Percentiles rank a stretch among this genome's conserved stretches.
Evolutionary conservation across 1,284 basidiomycete genomes (phyloP).

Genomic region (Cutaneotrichosporon cutaneum): DNA sequence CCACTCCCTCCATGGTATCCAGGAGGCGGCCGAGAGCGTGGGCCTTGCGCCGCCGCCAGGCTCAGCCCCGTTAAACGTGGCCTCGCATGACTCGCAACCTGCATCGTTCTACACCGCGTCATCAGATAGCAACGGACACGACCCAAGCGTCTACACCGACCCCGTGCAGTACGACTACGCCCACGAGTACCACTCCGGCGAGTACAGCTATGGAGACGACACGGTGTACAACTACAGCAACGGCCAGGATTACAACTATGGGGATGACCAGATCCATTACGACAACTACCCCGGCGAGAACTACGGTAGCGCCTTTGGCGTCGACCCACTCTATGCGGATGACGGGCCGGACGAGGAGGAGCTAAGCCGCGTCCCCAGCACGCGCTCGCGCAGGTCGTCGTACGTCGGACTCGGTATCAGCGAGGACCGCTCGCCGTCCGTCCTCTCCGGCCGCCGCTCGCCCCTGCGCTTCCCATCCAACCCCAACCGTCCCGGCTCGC

Average conservation of each 20-base stretch:
- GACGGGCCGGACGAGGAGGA: neutral
- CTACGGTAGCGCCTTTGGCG: neutral
- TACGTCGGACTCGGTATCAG: neutral
- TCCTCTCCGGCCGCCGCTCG: neutral
- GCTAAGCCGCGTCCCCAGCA: constrained; percentile 1
- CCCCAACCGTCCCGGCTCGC: constrained; percentile 10
- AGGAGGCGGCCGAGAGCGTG: neutral
- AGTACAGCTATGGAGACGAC: neutral
- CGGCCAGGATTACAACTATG: too few species aligned
- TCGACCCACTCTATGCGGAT: constrained; percentile 5
- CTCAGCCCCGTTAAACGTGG: neutral
- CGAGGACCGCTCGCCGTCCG: neutral
- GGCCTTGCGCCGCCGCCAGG: neutral
- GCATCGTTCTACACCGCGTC: neutral
- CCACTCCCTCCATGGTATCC: constrained; percentile 3
- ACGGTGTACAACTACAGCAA: neutral
- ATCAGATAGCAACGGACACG: neutral
- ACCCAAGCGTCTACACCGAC: neutral
- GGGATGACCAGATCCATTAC: neutral
- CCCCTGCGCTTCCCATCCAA: constrained; percentile 7
- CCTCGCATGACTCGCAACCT: neutral
- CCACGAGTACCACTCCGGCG: neutral
- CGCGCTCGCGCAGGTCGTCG: constrained; percentile 3
- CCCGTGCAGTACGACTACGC: neutral
- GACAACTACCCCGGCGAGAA: neutral